Base-by-base conservation (phyloP, 1,284 basidiomycete genomes). In the Sanguinoderma infundibulare region DNA sequence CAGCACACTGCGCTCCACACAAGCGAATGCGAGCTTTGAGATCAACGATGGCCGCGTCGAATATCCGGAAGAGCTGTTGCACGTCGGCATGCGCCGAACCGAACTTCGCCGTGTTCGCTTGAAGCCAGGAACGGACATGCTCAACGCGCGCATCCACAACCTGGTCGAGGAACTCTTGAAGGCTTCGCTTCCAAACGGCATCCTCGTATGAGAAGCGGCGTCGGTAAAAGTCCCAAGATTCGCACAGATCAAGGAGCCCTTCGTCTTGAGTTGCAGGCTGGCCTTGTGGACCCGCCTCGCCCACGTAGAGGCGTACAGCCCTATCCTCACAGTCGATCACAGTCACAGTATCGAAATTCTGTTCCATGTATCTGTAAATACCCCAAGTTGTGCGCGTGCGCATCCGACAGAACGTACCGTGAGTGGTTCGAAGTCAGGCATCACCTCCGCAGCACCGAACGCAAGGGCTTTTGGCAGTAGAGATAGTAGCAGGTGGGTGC, bases 261-360 rank as follows among this genome's bases (percentile, higher is more conserved):
- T 28, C 56, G 40, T 83, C 80, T 4, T 75, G 68, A 8, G 72
- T 67, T 0, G n/a, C 32, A 0, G 66, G 55, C 8, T 70, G 56
- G 2, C 64, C 62, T 6, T 47, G n/a, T 1, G 52, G 50, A 24
- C 55, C 58, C 7, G 59, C 34, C 20, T 72, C 72, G 0, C 74
- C 61, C 36, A 81, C 58, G 64, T 73, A 80, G 59, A 86, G 79
- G 8, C 68, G 65, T 8, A 74, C 62, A 0, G 38, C 4, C 3
- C 75, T 77, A 58, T 83, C 81, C 0, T 70, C 68, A 10, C 67
- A 55, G 1, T 76, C 75, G 6, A 86, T 72, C 0, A 72, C 58
- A 1, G 70, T 52, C 50, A 82, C 79, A 0, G 79, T 81, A 59
- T 87, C 84, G 47, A 85, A 68, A 61, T 86, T 82, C 85, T 87